A percentile compares a stretch with the other conserved stretches of the same genome.
These are phyloP conservation scores for Agrocybe praecox DNA, from an alignment of 768 basidiomycete species.

Conservation along the genomic window DNA sequence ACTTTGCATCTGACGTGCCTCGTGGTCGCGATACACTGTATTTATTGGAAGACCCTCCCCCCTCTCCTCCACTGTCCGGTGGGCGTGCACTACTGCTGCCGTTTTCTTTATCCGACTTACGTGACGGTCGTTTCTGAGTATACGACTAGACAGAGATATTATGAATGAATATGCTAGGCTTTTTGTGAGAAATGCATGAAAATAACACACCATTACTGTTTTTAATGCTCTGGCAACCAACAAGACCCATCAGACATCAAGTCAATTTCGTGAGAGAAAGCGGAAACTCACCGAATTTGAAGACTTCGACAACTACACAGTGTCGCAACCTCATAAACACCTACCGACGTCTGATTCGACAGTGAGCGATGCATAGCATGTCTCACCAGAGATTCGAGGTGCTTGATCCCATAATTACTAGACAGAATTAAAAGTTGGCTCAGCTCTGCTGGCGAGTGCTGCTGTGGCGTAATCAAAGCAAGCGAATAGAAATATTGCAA, in stretches of 20 bases:
- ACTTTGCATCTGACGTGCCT: constrained; percentile 75
- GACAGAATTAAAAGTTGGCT: constrained; percentile 85
- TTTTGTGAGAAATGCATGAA: not conserved
- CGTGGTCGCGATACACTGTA: constrained; percentile 53
- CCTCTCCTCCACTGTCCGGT: constrained; percentile 22
- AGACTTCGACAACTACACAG: constrained; percentile 86
- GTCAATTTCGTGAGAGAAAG: not conserved
- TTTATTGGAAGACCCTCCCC: constrained; percentile 27
- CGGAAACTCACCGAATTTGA: constrained; percentile 74
- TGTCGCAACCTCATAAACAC: constrained; percentile 94
- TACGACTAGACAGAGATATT: constrained; percentile 55
- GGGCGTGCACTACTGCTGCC: constrained; percentile 34
- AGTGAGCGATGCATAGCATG: constrained; percentile 93
- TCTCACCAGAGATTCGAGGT: constrained; percentile 80
- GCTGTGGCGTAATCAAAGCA: constrained; percentile 84
- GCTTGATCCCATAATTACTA: constrained; percentile 77
- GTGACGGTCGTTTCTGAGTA: constrained; percentile 73
- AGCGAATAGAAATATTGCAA: constrained; percentile 94
- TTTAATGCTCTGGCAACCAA: constrained; percentile 61
- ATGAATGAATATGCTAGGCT: not conserved
- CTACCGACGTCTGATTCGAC: constrained; percentile 83
- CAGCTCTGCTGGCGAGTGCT: constrained; percentile 88
- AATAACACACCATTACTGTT: constrained; percentile 72
- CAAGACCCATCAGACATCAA: constrained; percentile 1
- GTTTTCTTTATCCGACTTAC: constrained; percentile 50